Conservation (phyloP, 768 basidiomycete species). For the Mycena maculata region DNA sequence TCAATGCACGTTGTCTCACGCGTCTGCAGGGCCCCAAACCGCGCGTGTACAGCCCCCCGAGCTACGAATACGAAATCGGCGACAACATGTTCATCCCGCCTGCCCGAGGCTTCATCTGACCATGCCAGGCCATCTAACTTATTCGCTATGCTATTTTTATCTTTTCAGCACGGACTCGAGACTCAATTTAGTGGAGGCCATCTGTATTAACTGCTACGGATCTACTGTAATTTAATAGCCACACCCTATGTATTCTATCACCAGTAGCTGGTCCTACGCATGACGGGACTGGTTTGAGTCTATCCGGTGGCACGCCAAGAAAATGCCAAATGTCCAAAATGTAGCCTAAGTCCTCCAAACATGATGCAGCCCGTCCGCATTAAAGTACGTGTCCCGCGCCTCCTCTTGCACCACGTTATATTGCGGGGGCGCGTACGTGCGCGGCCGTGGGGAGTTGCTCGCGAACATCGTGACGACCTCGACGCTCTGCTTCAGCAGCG, state of each 20-base stretch:
- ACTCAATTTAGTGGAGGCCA: no score
- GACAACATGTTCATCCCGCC: constrained; percentile 29
- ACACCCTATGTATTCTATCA: constrained; percentile 12
- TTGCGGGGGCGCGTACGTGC: constrained; percentile 32
- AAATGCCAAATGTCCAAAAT: neutral
- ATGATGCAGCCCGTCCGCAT: constrained; percentile 28
- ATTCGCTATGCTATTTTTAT: no score
- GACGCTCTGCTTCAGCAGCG: constrained; percentile 29
- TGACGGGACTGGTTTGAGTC: neutral
- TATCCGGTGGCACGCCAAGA: neutral
- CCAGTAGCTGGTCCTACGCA: constrained; percentile 13
- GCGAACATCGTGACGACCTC: constrained; percentile 35
- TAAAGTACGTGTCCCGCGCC: constrained; percentile 28
- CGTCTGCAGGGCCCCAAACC: constrained; percentile 28
- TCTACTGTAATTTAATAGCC: constrained; percentile 21
- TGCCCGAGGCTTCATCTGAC: constrained; percentile 23
- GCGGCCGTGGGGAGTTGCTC: constrained; percentile 21
- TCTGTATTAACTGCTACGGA: constrained; percentile 14
- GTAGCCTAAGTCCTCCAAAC: constrained; percentile 28
- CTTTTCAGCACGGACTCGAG: no score
- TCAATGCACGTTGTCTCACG: neutral
- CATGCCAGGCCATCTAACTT: neutral
- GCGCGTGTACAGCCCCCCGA: constrained; percentile 27
- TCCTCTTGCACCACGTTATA: constrained; percentile 28
- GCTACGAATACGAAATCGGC: constrained; percentile 28